Evolutionary conservation across 495 filamentous ascomycete genomes (phyloP).

Genomic region (Rhizodiscina lignyota): DNA sequence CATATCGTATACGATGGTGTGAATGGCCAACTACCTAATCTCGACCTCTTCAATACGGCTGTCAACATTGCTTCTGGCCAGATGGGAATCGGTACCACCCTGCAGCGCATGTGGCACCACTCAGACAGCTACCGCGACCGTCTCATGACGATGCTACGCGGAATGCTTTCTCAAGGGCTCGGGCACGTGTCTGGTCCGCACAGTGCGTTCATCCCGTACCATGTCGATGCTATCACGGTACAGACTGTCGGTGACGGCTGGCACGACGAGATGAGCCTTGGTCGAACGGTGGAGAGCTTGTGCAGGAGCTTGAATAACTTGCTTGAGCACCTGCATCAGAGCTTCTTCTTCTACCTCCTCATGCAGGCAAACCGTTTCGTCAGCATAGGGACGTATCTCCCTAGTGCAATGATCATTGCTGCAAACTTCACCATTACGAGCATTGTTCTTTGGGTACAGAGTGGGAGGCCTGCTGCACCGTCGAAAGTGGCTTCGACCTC

Average conservation of each 20-base stretch:
- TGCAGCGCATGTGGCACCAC: slow-evolving; percentile 83
- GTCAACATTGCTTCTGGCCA: slow-evolving; percentile 74
- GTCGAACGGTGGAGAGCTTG: slow-evolving; percentile 72
- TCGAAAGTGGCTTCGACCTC: too few relatives aligned
- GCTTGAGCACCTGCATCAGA: slow-evolving; percentile 92
- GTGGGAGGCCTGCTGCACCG: slow-evolving; percentile 33
- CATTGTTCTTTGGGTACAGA: slow-evolving; percentile 80
- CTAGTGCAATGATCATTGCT: slow-evolving; percentile 90
- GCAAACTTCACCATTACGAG: slow-evolving; percentile 91
- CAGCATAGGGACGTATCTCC: slow-evolving; percentile 93
- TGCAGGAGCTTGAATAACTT: slow-evolving; percentile 91
- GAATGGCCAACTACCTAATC: slow-evolving; percentile 87
- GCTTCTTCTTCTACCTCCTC: slow-evolving; percentile 96
- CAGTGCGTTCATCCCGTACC: slow-evolving; percentile 92
- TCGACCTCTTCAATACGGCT: slow-evolving; percentile 93
- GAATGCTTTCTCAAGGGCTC: slow-evolving; percentile 82
- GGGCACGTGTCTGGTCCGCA: slow-evolving; percentile 86
- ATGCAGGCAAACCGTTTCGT: slow-evolving; percentile 85
- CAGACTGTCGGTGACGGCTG: slow-evolving; percentile 79
- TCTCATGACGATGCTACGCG: slow-evolving; percentile 75
- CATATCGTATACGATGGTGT: slow-evolving; percentile 93
- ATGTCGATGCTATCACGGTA: slow-evolving; percentile 89
- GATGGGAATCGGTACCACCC: slow-evolving; percentile 66
- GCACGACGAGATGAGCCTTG: slow-evolving; percentile 94
- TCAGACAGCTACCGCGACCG: slow-evolving; percentile 67